Evolutionary conservation across 2,329 filamentous ascomycete genomes (phyloP).

Genomic region (Colletotrichum viniferum): DNA sequence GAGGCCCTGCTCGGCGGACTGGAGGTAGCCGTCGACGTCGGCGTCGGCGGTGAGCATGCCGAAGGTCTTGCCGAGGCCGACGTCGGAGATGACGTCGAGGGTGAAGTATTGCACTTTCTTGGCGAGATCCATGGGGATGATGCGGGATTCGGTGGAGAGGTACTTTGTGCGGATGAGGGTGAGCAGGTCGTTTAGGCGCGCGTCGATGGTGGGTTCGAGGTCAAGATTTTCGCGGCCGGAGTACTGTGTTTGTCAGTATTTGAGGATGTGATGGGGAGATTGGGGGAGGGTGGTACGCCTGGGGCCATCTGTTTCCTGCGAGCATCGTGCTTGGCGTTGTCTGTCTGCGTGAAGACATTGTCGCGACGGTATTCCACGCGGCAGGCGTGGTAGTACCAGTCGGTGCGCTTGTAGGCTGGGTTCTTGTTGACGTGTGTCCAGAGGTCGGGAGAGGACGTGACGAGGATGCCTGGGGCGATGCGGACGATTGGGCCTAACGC

Average conservation of each 20-base stretch:
- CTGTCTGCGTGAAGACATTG: conserved; percentile 56
- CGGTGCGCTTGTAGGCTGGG: conserved; percentile 43
- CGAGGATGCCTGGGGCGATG: conserved; percentile 49
- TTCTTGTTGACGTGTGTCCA: conserved; percentile 47
- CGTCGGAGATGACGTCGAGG: conserved; percentile 55
- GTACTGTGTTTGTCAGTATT: conserved; percentile 41
- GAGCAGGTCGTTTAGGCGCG: conserved; percentile 48
- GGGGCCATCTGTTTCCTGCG: conserved; percentile 54
- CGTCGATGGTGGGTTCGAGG: conserved; percentile 54
- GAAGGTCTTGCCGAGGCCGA: conserved; percentile 55
- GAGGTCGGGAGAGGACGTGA: conserved; percentile 53
- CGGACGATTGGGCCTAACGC: conserved; percentile 33
- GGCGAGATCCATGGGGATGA: conserved; percentile 48
- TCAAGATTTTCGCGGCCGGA: conserved; percentile 58
- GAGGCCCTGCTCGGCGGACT: conserved; percentile 37
- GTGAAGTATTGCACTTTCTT: conserved; percentile 54
- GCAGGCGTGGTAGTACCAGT: conserved; percentile 49
- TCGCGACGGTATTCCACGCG: conserved; percentile 54
- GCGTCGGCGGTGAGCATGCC: conserved; percentile 50
- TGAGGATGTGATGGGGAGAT: background rate
- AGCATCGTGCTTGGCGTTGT: conserved; percentile 50
- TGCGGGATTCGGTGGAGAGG: conserved; percentile 31
- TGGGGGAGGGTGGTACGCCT: conserved; percentile 43
- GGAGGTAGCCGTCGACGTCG: conserved; percentile 46
- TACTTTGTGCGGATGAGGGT: conserved; percentile 50